phyloP scores from a whole-genome alignment of 2,329 filamentous ascomycete genomes.

The Microcyclospora tardicrescens region DNA sequence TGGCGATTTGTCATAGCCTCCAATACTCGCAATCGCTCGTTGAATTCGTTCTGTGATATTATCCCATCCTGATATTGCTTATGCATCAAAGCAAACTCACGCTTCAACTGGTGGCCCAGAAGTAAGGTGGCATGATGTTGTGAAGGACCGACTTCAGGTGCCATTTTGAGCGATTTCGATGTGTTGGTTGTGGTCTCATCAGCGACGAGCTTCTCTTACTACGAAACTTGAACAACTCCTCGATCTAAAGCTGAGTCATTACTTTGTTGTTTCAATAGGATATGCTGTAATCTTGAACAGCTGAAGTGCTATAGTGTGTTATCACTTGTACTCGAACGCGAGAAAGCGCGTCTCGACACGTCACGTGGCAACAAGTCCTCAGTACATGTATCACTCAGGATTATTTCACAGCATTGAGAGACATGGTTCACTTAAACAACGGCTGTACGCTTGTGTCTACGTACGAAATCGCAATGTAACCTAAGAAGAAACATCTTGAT shows the following conservation, averaged over 20 bases:
- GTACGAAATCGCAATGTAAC: constrained; percentile 20
- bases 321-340: background rate
- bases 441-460: constrained; percentile 9
- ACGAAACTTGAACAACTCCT: no score
- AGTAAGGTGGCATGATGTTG: background rate
- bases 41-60: no score
- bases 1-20: no score
- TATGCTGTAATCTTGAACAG: background rate
- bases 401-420: background rate
- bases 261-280: no score
- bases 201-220: background rate
- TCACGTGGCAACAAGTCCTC: background rate
- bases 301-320: background rate
- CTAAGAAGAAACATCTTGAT: constrained; percentile 20
- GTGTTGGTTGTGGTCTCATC: background rate
- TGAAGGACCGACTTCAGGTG: background rate
- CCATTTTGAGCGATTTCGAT: background rate
- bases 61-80: no score
- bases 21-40: no score
- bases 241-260: no score
- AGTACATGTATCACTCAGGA: background rate
- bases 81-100: background rate
- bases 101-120: background rate
- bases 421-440: constrained; percentile 2
- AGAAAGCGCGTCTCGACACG: background rate